Conservation (phyloP, 2,329 filamentous ascomycete genomes). For the Cercospora canescens region DNA sequence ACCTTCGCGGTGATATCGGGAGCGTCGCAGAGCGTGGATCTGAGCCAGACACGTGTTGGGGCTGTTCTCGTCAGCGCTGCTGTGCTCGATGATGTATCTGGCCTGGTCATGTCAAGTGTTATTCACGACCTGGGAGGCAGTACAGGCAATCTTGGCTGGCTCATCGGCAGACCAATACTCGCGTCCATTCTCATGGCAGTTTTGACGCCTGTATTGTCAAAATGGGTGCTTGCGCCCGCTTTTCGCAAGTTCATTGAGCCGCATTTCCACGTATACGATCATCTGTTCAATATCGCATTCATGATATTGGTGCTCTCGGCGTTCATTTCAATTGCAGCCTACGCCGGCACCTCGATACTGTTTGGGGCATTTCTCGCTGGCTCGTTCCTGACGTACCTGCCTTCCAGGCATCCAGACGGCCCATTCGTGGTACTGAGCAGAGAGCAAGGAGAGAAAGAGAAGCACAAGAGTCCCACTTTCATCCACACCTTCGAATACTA, state of each 20-base stretch:
- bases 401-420: slow-evolving; percentile 29
- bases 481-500: slow-evolving; percentile 39
- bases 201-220: slow-evolving; percentile 30
- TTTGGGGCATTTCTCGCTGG: slow-evolving; percentile 37
- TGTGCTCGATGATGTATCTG: slow-evolving; percentile 50
- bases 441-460: slow-evolving; percentile 32
- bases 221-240: slow-evolving; percentile 40
- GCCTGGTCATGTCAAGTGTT: slow-evolving; percentile 45
- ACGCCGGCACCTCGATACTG: slow-evolving; percentile 33
- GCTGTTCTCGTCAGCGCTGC: slow-evolving; percentile 49
- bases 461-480: slow-evolving; percentile 33
- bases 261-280: too few relatives aligned
- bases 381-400: slow-evolving; percentile 33
- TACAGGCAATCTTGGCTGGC: slow-evolving; percentile 25
- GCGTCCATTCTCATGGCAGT: slow-evolving; percentile 29
- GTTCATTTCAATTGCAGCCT: slow-evolving; percentile 34
- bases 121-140: slow-evolving; percentile 30
- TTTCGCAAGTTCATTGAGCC: too few relatives aligned
- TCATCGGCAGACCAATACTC: slow-evolving; percentile 33
- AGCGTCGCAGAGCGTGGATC: slow-evolving; percentile 41
- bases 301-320: slow-evolving; percentile 32
- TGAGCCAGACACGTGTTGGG: slow-evolving; percentile 46
- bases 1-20: slow-evolving; percentile 41
- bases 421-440: too few relatives aligned
- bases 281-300: too few relatives aligned